phyloP scores from a whole-genome alignment of 768 basidiomycete species.

The Hypholoma sublateritium region DNA sequence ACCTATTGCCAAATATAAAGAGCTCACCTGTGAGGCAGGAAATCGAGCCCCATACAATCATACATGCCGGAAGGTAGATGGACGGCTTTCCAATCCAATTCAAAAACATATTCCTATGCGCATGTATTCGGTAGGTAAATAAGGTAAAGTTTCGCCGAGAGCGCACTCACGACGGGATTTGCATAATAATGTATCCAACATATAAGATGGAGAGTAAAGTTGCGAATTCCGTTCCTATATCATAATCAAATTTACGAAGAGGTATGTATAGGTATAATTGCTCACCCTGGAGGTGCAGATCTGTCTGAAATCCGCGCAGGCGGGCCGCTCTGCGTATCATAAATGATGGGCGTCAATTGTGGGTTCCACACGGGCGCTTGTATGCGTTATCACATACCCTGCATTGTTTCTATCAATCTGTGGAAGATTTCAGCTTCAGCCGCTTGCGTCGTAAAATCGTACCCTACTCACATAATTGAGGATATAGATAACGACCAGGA shows the following conservation, averaged over 20 bases:
- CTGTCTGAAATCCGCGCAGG: slow-evolving; percentile 65
- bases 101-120: slow-evolving; percentile 68
- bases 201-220: slow-evolving; percentile 69
- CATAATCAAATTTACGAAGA: neutral
- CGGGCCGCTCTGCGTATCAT: slow-evolving; percentile 55
- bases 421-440: neutral
- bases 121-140: neutral
- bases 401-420: slow-evolving; percentile 79
- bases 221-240: slow-evolving; percentile 55
- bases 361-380: too few relatives aligned
- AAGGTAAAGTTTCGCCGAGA: too few relatives aligned
- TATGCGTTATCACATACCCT: slow-evolving; percentile 33
- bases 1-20: neutral
- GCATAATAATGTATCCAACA: slow-evolving; percentile 76
- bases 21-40: slow-evolving; percentile 51
- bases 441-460: neutral
- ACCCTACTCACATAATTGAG: slow-evolving; percentile 40
- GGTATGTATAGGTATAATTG: neutral
- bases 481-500: slow-evolving; percentile 52
- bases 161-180: slow-evolving; percentile 63
- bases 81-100: slow-evolving; percentile 69
- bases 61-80: slow-evolving; percentile 62
- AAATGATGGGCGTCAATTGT: neutral
- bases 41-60: slow-evolving; percentile 72
- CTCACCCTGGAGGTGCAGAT: slow-evolving; percentile 53